Evolutionary conservation across 441 rosid species (phyloP).

Genomic region (Isatis lusitanica): DNA sequence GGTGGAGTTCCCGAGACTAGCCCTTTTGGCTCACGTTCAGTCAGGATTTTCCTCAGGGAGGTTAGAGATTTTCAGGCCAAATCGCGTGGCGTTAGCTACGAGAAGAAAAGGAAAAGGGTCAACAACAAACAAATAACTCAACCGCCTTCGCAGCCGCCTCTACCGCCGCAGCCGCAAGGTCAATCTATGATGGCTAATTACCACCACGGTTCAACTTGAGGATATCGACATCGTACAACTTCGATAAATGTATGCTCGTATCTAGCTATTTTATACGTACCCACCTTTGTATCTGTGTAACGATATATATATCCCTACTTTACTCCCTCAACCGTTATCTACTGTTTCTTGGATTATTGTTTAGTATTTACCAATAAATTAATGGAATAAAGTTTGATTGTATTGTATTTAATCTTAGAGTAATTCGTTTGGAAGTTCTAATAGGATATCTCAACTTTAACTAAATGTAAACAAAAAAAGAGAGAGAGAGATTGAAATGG

Average conservation of each 20-base stretch:
- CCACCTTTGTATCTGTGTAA: conserved; percentile 19
- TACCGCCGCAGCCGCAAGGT: conserved; percentile 25
- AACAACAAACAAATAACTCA: conserved; percentile 25
- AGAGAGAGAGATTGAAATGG: too few relatives aligned
- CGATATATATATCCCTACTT: background rate
- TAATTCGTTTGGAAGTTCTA: too few relatives aligned
- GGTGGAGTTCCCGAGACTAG: conserved; percentile 43
- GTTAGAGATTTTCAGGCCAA: conserved; percentile 44
- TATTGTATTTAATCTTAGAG: background rate
- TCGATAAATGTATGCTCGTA: background rate
- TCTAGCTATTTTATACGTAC: background rate
- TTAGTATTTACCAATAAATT: conserved; percentile 4
- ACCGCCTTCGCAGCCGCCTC: conserved; percentile 23
- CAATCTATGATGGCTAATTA: conserved; percentile 34
- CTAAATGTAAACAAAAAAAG: too few relatives aligned
- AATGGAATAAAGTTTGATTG: conserved; percentile 2
- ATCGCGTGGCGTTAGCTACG: conserved; percentile 43
- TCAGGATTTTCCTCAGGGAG: conserved; percentile 38
- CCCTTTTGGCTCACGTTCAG: conserved; percentile 43
- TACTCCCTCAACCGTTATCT: background rate
- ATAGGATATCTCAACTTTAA: too few relatives aligned
- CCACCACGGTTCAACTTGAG: conserved; percentile 29
- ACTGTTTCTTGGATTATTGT: conserved; percentile 8
- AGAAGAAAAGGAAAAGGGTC: conserved; percentile 43
- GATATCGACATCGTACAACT: background rate